phyloP scores from a whole-genome alignment of 2,329 filamentous ascomycete species.

The Domatiomyces catenatus region DNA sequence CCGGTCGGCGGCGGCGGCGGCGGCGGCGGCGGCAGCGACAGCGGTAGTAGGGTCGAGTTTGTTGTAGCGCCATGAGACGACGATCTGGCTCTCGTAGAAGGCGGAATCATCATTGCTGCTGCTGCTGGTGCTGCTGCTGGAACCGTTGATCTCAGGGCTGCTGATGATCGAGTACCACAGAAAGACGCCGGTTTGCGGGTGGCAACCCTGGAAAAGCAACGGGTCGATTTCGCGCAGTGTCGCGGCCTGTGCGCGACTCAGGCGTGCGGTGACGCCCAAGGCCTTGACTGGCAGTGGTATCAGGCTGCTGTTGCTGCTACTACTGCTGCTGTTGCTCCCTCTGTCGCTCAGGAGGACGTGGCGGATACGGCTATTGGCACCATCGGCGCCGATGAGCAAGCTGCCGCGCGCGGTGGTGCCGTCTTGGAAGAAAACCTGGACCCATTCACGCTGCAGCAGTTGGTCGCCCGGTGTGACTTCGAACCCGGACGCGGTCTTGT shows the following conservation, averaged over 20 bases:
- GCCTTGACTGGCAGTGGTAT: constrained; percentile 6
- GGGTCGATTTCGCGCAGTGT: constrained; percentile 7
- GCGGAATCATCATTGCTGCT: constrained; percentile 13
- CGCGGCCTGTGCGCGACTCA: constrained; percentile 5
- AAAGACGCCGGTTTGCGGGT: constrained; percentile 8
- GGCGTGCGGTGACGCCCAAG: constrained; percentile 6
- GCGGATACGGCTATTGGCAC: constrained; percentile 17
- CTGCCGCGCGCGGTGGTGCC: constrained; percentile 8
- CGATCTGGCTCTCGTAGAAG: constrained; percentile 31
- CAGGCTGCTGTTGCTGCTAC: background rate
- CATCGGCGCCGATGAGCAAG: constrained; percentile 19
- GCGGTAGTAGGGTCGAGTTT: too few species aligned
- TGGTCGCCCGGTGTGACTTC: background rate
- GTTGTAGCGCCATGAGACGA: constrained; percentile 31
- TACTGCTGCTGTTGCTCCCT: constrained; percentile 15
- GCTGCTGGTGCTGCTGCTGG: constrained; percentile 7
- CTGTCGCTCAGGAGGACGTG: constrained; percentile 6
- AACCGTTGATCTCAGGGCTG: constrained; percentile 25
- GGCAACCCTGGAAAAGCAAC: constrained; percentile 15
- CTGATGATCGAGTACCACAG: constrained; percentile 27
- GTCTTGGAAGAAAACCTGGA: constrained; percentile 12
- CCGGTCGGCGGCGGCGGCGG: too few species aligned
- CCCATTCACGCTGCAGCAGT: background rate
- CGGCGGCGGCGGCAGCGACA: too few species aligned
- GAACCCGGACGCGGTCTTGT: constrained; percentile 15